Evolutionary conservation across 1,284 basidiomycete genomes (phyloP), one percentile per base, ranked within the genome.

Genomic region (Acaromyces ingoldii): DNA sequence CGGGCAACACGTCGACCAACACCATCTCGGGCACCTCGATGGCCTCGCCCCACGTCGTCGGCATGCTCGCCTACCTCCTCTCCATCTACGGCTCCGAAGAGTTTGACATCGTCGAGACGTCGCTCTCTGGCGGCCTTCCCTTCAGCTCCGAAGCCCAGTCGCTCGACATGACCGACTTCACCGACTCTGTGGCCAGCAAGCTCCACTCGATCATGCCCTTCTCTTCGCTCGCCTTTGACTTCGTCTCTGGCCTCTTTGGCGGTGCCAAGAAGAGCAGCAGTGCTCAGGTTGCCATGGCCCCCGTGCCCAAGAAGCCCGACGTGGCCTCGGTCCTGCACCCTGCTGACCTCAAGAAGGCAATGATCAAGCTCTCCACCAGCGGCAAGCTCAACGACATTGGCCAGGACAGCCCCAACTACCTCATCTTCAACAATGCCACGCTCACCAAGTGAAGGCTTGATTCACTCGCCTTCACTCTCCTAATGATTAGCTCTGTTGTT

Each of bases 321-420:
- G 70, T 46, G 65, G 89, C 34, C 80, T 83, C 62, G 44, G 63
- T 65, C 1, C 48, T 74, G 19, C 25, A 51, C 0, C 85, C 90
- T 21, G 63, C 72, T 21, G 82, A 85, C 74, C 78, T 93, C 62
- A 91, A 88, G 85, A 80, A 82, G 67, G 85, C 87, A 4, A 69
- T 93, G 37, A 50, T 85, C 52, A 78, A 77, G 17, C 79, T 92
- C 13, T 79, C 85, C 21, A 84, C 81, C 49, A 65, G 70, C n/a
- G 82, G 78, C 54, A 58, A 80, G 30, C 78, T 92, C 21, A 58
- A 66, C 1, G 70, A 60, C 33, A 54, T 75, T 24, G n/a, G n/a
- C n/a, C 11, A 45, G 2, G 70, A 68, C 57, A 75, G 67, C 22
- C 52, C 61, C 37, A 74, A 75, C 59, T 59, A 62, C 58, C 65